Evolutionary conservation across 257 asterid genomes (phyloP).

Genomic region (Rauvolfia tetraphylla): DNA sequence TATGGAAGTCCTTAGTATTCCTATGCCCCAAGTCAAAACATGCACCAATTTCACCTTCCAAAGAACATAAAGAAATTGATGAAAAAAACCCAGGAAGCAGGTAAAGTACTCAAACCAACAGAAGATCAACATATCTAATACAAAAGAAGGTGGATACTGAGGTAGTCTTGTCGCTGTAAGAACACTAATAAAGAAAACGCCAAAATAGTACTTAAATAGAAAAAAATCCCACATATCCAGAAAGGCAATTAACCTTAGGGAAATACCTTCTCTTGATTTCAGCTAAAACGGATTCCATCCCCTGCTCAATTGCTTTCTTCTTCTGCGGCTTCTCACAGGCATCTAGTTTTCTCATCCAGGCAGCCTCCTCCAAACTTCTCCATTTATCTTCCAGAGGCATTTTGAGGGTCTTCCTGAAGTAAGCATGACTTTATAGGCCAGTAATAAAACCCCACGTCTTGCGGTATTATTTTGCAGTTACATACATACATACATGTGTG

Average conservation of each 20-base stretch:
- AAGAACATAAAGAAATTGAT: not conserved
- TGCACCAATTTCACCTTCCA: not conserved
- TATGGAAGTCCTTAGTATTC: not conserved
- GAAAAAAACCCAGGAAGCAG: not conserved
- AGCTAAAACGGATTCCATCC: slow-evolving; percentile 34
- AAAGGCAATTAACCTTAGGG: slow-evolving; percentile 8
- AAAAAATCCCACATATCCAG: slow-evolving; percentile 8
- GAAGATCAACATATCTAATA: not conserved
- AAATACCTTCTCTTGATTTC: slow-evolving; percentile 56
- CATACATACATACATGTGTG: too few species aligned
- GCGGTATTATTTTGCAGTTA: not conserved
- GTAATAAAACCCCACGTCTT: not conserved
- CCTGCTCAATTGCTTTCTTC: slow-evolving; percentile 40
- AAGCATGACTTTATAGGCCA: slow-evolving; percentile 19
- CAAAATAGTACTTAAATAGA: not conserved
- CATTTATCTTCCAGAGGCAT: slow-evolving; percentile 47
- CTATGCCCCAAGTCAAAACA: not conserved
- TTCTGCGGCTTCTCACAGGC: slow-evolving; percentile 39
- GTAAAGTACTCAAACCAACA: not conserved
- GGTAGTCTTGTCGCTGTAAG: not conserved
- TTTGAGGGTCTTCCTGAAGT: slow-evolving; percentile 47
- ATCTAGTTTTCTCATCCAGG: slow-evolving; percentile 39
- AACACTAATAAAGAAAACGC: not conserved
- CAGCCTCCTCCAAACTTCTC: slow-evolving; percentile 37
- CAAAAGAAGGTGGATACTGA: too few species aligned